Conservation (phyloP, 2,329 filamentous ascomycete species). For the Penicillium rolfsii region DNA sequence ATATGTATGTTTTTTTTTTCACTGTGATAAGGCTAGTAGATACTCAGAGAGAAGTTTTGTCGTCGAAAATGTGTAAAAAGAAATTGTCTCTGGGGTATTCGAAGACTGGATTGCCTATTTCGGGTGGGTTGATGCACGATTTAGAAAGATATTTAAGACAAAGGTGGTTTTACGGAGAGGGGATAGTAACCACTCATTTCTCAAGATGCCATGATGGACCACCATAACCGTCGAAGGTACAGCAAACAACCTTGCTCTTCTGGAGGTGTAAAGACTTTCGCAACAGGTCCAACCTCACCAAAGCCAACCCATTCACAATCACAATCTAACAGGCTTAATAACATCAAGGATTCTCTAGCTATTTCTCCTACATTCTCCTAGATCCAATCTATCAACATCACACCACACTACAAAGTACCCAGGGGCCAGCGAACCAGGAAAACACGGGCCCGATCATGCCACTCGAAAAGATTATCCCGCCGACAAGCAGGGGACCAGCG, state of each 20-base stretch:
- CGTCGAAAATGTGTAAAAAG: no score
- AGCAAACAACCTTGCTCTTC: no score
- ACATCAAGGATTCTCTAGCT: neutral
- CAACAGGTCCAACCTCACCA: neutral
- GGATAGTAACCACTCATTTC: no score
- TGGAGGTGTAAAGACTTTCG: neutral
- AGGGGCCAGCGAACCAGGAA: neutral
- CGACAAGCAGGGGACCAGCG: neutral
- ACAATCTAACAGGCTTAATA: neutral
- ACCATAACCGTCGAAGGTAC: neutral
- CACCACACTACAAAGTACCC: neutral
- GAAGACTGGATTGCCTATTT: no score
- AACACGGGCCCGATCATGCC: constrained; percentile 2
- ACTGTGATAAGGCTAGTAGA: no score
- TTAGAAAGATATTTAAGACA: no score
- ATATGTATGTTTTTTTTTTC: no score
- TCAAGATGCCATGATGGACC: no score
- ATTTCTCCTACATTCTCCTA: neutral
- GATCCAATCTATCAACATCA: neutral
- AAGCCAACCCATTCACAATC: neutral
- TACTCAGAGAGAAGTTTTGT: no score
- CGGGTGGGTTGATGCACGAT: no score
- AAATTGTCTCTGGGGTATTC: no score
- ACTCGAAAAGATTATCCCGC: neutral
- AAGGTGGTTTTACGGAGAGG: no score